These are phyloP conservation scores for Teratosphaeria pseudoeucalypti DNA, from an alignment of 2,329 filamentous ascomycete species.

Conservation along the genomic window DNA sequence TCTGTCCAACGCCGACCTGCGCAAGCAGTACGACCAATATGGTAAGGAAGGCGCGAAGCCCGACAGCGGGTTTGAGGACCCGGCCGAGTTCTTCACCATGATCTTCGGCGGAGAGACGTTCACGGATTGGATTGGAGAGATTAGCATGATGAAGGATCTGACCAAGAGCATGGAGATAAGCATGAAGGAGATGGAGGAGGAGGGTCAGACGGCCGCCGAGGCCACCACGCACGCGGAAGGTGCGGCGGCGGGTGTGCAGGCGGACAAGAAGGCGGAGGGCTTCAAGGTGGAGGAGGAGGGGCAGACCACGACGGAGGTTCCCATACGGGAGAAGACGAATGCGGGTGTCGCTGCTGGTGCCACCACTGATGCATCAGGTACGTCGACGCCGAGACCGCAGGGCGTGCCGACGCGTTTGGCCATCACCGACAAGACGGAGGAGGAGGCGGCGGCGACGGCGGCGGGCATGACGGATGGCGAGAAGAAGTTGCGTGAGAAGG, in stretches of 20 bases:
- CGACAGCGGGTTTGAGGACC: slow-evolving; percentile 83
- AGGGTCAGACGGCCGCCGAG: slow-evolving; percentile 40
- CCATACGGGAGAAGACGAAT: slow-evolving; percentile 6
- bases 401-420: slow-evolving; percentile 70
- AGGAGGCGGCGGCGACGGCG: slow-evolving; percentile 56
- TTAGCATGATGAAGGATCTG: slow-evolving; percentile 95
- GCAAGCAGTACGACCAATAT: slow-evolving; percentile 90
- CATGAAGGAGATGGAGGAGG: slow-evolving; percentile 67
- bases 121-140: slow-evolving; percentile 92
- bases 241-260: slow-evolving; percentile 22
- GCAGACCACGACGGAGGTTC: slow-evolving; percentile 5
- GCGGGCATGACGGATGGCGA: slow-evolving; percentile 61
- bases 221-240: slow-evolving; percentile 44
- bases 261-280: slow-evolving; percentile 9
- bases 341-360: not conserved
- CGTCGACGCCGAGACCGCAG: slow-evolving; percentile 40
- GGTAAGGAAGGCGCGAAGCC: slow-evolving; percentile 93
- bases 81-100: slow-evolving; percentile 93
- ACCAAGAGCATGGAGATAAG: slow-evolving; percentile 98
- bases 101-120: slow-evolving; percentile 98
- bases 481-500: slow-evolving; percentile 65
- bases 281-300: slow-evolving; percentile 6
- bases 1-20: slow-evolving; percentile 74
- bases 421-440: slow-evolving; percentile 79
- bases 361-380: slow-evolving; percentile 16